Conservation (phyloP, 331 rosid genomes). For the Cucumis variabilis region DNA sequence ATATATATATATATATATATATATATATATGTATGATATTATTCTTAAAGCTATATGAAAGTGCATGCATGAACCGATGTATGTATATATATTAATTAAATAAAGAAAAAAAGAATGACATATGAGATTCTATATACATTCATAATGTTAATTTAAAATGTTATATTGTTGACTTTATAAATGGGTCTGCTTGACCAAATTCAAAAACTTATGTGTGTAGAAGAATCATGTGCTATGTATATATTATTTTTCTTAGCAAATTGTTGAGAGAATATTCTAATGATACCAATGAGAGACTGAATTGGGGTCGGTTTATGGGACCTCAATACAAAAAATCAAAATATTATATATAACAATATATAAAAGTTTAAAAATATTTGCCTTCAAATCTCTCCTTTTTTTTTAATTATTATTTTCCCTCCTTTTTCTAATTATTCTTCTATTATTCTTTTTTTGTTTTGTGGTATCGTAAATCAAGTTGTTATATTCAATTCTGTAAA, state of each 20-base stretch:
- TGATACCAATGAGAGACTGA: not conserved
- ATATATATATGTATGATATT: constrained; percentile 6
- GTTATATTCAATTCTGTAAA: not conserved
- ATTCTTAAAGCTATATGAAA: not conserved
- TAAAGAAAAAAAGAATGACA: not conserved
- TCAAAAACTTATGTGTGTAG: not conserved
- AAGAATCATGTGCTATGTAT: constrained; percentile 13
- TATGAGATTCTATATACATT: not conserved
- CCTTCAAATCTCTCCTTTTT: not conserved
- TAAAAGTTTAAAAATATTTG: not conserved
- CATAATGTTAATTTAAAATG: not conserved
- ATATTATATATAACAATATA: not conserved
- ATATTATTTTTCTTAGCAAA: not conserved
- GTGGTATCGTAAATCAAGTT: not conserved
- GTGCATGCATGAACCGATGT: not conserved
- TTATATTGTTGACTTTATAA: constrained; percentile 9
- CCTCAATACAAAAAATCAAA: not conserved
- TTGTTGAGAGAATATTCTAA: constrained; percentile 27
- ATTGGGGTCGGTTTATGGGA: constrained; percentile 25
- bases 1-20: not conserved
- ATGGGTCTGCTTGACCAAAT: not conserved
- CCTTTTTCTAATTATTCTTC: not conserved
- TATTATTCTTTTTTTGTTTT: no score
- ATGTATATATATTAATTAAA: not conserved
- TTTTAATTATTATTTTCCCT: not conserved